Conservation (phyloP, 805 yeast species). For the Saccharomycopsis sp. region DNA sequence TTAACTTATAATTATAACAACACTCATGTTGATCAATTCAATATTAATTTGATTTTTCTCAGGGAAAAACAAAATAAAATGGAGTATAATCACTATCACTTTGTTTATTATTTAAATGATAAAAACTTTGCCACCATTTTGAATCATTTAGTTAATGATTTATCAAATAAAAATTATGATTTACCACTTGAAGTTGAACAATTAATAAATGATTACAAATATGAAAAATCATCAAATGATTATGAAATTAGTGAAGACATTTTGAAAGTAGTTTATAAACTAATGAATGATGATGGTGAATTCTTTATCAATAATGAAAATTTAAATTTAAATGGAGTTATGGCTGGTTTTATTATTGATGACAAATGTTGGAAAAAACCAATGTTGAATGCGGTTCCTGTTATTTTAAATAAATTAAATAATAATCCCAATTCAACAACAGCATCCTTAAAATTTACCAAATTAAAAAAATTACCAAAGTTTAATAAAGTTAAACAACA, state of each 20-base stretch:
- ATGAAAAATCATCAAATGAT: neutral
- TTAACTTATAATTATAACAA: constrained; percentile 4
- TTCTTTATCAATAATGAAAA: constrained; percentile 6
- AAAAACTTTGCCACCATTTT: constrained; percentile 5
- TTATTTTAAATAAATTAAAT: constrained; percentile 3
- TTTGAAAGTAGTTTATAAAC: constrained; percentile 5
- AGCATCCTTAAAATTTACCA: no score
- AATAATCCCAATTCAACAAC: no score
- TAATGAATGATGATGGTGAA: constrained; percentile 7
- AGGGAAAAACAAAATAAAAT: constrained; percentile 7
- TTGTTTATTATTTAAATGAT: constrained; percentile 5
- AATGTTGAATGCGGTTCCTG: neutral
- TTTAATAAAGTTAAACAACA: no score
- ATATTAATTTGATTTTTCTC: constrained; percentile 11
- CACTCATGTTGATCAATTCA: constrained; percentile 12
- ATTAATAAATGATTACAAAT: neutral
- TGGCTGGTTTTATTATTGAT: constrained; percentile 13
- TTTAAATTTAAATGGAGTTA: constrained; percentile 4
- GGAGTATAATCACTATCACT: neutral
- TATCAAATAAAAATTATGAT: neutral
- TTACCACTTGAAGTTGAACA: constrained; percentile 4
- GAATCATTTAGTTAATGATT: neutral
- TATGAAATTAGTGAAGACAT: constrained; percentile 6
- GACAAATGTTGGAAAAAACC: constrained; percentile 14
- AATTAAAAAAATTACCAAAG: no score